phyloP scores from a whole-genome alignment of 129 eudicot genomes.

The Ambrosia artemisiifolia region DNA sequence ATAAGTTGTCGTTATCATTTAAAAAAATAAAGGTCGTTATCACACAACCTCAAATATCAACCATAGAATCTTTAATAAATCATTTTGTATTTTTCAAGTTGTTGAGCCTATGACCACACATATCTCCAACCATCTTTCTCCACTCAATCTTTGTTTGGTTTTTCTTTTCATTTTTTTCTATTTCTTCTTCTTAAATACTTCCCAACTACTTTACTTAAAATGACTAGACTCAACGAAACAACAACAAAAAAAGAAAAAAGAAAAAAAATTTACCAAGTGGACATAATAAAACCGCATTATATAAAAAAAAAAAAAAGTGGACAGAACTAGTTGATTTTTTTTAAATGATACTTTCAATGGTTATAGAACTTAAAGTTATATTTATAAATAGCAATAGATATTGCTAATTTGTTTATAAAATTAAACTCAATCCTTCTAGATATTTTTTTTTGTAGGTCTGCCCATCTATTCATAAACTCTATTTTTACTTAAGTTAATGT shows the following conservation, averaged over 20 bases:
- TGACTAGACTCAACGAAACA: neutral
- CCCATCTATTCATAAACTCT: neutral
- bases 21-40: slow-evolving; percentile 14
- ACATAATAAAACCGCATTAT: too few relatives aligned
- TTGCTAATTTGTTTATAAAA: neutral
- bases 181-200: neutral
- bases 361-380: neutral
- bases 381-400: neutral
- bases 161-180: neutral
- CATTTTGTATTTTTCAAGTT: slow-evolving; percentile 24
- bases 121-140: slow-evolving; percentile 27
- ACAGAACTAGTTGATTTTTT: neutral
- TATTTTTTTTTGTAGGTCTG: neutral
- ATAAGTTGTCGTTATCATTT: slow-evolving; percentile 14
- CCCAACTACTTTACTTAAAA: slow-evolving; percentile 1
- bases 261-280: too few relatives aligned
- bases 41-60: slow-evolving; percentile 28
- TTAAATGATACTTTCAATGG: neutral
- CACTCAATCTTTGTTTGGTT: slow-evolving; percentile 20
- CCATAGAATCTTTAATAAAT: slow-evolving; percentile 22
- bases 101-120: slow-evolving; percentile 40
- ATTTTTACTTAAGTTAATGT: neutral
- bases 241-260: neutral
- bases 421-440: neutral
- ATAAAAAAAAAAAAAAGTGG: too few relatives aligned